Conservation (phyloP, 2,329 filamentous ascomycete genomes). For the Curvularia sp. region DNA sequence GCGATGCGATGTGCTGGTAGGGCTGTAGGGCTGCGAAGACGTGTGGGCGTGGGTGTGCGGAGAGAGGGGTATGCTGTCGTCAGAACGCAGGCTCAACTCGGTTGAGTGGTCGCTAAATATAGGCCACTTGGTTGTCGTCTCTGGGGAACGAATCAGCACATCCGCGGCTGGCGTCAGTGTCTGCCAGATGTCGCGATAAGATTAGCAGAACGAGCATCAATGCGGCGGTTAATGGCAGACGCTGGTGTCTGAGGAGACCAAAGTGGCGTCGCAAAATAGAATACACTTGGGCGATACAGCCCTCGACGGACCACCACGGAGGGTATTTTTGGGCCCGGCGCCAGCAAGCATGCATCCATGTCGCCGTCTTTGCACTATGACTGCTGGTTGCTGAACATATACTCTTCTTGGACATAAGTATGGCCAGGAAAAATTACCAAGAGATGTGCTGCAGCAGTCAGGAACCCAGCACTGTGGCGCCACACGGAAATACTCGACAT, state of each 20-base stretch:
- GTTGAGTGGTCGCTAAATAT: slow-evolving; percentile 36
- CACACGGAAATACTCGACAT: slow-evolving; percentile 15
- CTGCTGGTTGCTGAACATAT: neutral
- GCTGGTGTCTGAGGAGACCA: neutral
- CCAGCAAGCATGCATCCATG: neutral
- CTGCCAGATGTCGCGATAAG: slow-evolving; percentile 19
- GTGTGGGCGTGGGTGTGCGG: no score
- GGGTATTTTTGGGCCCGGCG: slow-evolving; percentile 10
- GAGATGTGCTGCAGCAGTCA: neutral
- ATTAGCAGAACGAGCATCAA: slow-evolving; percentile 20
- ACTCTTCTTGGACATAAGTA: slow-evolving; percentile 12
- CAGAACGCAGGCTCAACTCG: slow-evolving; percentile 27
- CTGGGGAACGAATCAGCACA: slow-evolving; percentile 11
- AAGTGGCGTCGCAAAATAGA: neutral
- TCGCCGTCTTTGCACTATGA: neutral
- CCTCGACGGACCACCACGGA: no score
- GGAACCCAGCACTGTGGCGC: slow-evolving; percentile 18
- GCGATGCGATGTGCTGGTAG: slow-evolving; percentile 29
- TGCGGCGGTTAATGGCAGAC: slow-evolving; percentile 18
- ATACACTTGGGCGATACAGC: neutral
- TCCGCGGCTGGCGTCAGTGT: slow-evolving; percentile 3
- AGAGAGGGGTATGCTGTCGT: slow-evolving; percentile 19
- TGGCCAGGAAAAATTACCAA: slow-evolving; percentile 10
- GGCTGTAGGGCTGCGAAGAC: slow-evolving; percentile 28
- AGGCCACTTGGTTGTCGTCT: slow-evolving; percentile 18